A percentile compares a stretch with the other conserved stretches of the same genome.
These are phyloP conservation scores for Schizophyllum amplum DNA, from an alignment of 1,284 basidiomycete species.

Conservation along the genomic window DNA sequence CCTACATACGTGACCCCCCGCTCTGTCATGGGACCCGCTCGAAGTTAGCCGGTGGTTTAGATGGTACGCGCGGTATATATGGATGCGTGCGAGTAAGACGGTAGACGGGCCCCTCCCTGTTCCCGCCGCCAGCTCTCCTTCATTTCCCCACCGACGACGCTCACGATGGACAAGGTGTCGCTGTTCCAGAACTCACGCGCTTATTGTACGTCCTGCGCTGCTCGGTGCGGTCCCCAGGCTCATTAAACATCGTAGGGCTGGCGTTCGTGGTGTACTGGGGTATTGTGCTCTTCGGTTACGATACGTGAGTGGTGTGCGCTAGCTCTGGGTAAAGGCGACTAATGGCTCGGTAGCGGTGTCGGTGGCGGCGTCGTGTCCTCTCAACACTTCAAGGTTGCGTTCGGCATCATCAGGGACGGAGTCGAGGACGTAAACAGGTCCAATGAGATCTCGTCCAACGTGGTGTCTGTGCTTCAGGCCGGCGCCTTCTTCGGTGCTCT, in stretches of 20 bases:
- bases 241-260: constrained; percentile 34
- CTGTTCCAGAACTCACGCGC: neutral
- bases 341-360: constrained; percentile 7
- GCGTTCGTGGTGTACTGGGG: constrained; percentile 73
- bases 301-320: constrained; percentile 9
- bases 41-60: too few species aligned
- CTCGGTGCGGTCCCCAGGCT: too few species aligned
- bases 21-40: too few species aligned
- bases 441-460: constrained; percentile 42
- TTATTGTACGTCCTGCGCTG: neutral
- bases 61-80: neutral
- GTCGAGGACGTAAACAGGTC: constrained; percentile 23
- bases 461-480: constrained; percentile 63
- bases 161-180: neutral
- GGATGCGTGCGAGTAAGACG: neutral
- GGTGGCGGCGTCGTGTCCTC: constrained; percentile 64
- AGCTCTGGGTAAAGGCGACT: neutral
- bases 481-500: constrained; percentile 70
- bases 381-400: constrained; percentile 51
- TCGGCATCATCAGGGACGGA: constrained; percentile 38
- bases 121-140: neutral
- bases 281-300: constrained; percentile 62
- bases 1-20: neutral
- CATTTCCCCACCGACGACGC: neutral
- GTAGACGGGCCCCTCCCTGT: neutral